These are phyloP conservation scores for Mortierella sp. DNA, from an alignment of 371 early-diverging fungal genomes.

Conservation along the genomic window DNA sequence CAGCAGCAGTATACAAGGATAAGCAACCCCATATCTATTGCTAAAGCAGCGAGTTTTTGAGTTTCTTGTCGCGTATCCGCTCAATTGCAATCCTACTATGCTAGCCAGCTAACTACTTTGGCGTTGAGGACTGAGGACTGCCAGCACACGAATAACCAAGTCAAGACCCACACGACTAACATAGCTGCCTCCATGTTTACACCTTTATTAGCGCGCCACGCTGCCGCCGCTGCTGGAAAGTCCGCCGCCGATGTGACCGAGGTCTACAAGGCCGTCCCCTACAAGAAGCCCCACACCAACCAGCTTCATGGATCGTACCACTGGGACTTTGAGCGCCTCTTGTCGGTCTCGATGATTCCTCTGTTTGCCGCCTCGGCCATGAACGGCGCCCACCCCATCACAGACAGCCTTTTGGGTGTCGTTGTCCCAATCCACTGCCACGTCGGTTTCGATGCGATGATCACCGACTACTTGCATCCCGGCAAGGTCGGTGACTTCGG, in stretches of 20 bases:
- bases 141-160: not conserved
- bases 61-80: not conserved
- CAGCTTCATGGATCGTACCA: conserved; percentile 83
- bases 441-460: conserved; percentile 82
- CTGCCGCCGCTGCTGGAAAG: conserved; percentile 17
- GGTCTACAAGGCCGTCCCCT: conserved; percentile 26
- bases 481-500: conserved; percentile 74
- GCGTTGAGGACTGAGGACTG: too few relatives aligned
- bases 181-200: not conserved
- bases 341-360: conserved; percentile 83
- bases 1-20: not conserved
- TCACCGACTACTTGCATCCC: conserved; percentile 87
- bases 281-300: conserved; percentile 40
- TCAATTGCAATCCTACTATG: not conserved
- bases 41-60: not conserved
- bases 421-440: conserved; percentile 93
- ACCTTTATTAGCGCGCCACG: conserved; percentile 20
- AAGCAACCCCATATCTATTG: not conserved
- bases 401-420: conserved; percentile 91
- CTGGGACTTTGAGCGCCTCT: conserved; percentile 93
- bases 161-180: not conserved
- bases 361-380: conserved; percentile 81
- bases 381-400: conserved; percentile 85
- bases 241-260: conserved; percentile 19
- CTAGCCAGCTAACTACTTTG: not conserved